phyloP scores from a whole-genome alignment of 164 flowering plant genomes.

The Kalanchoe fedtschenkoi region DNA sequence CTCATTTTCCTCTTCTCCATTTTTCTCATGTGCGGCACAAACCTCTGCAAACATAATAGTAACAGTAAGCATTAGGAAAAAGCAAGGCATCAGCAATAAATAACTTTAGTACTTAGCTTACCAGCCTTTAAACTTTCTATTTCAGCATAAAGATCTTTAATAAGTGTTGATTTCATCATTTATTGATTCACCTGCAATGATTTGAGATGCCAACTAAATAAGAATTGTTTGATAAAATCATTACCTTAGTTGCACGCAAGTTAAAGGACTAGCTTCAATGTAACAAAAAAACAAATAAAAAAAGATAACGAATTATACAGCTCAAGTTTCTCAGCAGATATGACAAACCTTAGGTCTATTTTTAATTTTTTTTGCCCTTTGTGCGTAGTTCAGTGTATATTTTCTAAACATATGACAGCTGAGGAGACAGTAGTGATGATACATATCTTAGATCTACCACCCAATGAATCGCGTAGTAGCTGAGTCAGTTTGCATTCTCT shows the following conservation, averaged over 20 bases:
- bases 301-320: not conserved
- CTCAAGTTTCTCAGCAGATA: not conserved
- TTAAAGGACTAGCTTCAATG: not conserved
- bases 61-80: not conserved
- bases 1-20: slow-evolving; percentile 94
- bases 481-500: slow-evolving; percentile 98
- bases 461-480: slow-evolving; percentile 89
- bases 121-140: slow-evolving; percentile 93
- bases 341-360: slow-evolving; percentile 87
- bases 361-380: slow-evolving; percentile 82
- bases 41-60: slow-evolving; percentile 44
- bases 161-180: slow-evolving; percentile 95
- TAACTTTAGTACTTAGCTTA: slow-evolving; percentile 12
- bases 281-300: not conserved
- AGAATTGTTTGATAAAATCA: not conserved
- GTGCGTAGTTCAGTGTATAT: slow-evolving; percentile 96
- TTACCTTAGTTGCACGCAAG: too few relatives aligned
- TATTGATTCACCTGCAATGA: slow-evolving; percentile 77
- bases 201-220: not conserved
- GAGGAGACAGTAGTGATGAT: slow-evolving; percentile 99
- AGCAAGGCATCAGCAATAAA: not conserved
- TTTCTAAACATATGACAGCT: slow-evolving; percentile 91
- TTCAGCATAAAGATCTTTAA: slow-evolving; percentile 95
- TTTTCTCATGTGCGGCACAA: slow-evolving; percentile 91
- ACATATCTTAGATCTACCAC: slow-evolving; percentile 97